Evolutionary conservation across 768 basidiomycete species (phyloP).

Genomic region (Coprinellus aureogranulatus): DNA sequence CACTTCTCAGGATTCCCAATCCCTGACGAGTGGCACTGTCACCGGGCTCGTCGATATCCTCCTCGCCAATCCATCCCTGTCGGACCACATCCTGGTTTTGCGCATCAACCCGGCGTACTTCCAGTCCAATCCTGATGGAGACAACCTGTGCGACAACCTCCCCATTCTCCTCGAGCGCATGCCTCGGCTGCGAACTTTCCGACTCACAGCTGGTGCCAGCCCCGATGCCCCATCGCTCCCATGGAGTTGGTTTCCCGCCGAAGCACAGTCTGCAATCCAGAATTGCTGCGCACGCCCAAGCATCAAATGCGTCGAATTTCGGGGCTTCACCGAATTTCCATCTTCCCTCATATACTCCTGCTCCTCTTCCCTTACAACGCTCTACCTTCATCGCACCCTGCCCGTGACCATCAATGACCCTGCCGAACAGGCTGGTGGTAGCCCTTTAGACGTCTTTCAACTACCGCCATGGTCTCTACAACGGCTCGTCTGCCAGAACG

Average conservation of each 20-base stretch:
- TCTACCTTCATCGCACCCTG: not conserved
- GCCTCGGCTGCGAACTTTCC: not conserved
- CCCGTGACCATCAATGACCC: not conserved
- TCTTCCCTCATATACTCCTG: not conserved
- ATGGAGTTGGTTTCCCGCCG: not conserved
- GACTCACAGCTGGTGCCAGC: not conserved
- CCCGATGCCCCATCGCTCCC: not conserved
- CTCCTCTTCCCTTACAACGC: slow-evolving; percentile 1
- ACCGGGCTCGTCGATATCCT: not conserved
- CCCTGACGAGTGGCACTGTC: not conserved
- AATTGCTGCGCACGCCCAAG: not conserved
- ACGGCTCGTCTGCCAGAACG: not conserved
- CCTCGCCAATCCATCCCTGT: not conserved
- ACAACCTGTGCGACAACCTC: not conserved
- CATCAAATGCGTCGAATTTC: not conserved
- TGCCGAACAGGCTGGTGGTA: not conserved
- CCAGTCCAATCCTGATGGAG: not conserved
- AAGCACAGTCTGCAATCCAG: not conserved
- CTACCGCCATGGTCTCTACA: not conserved
- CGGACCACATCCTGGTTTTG: not conserved
- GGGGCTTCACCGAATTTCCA: not conserved
- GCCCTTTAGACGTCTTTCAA: not conserved
- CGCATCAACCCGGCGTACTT: not conserved
- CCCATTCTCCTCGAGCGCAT: not conserved
- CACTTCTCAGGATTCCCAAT: not conserved